Conservation (phyloP, 257 asterid genomes). For the Eucommia ulmoides region DNA sequence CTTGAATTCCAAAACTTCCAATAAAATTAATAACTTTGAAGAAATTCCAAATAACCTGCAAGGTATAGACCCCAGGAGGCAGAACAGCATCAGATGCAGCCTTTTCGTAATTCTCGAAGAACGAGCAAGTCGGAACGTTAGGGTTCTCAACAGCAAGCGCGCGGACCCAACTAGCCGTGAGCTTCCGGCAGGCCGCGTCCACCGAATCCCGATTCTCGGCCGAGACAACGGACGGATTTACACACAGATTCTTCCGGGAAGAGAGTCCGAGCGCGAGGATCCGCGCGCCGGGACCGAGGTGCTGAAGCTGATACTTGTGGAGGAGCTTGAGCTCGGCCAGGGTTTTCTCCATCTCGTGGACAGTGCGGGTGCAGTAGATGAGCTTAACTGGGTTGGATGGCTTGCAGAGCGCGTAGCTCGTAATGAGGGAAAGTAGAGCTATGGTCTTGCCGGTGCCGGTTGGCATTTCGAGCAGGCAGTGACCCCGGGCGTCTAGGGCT, state of each 20-base stretch:
- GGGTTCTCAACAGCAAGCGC: constrained; percentile 63
- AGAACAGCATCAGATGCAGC: constrained; percentile 67
- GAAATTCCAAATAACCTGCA: constrained; percentile 45
- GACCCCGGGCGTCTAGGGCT: constrained; percentile 88
- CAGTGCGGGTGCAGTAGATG: constrained; percentile 89
- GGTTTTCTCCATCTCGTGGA: constrained; percentile 99
- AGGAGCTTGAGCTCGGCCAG: constrained; percentile 69
- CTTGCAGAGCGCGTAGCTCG: constrained; percentile 70
- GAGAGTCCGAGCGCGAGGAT: constrained; percentile 81
- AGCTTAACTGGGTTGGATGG: constrained; percentile 66
- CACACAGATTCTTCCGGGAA: constrained; percentile 88
- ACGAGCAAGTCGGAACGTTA: constrained; percentile 55
- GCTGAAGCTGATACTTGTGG: constrained; percentile 62
- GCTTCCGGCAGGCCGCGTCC: constrained; percentile 90
- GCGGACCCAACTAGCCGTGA: constrained; percentile 93
- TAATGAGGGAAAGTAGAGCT: constrained; percentile 76
- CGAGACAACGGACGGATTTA: constrained; percentile 70
- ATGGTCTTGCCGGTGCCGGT: constrained; percentile 97
- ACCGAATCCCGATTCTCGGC: constrained; percentile 95
- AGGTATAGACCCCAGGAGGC: constrained; percentile 92
- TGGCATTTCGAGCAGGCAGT: constrained; percentile 92
- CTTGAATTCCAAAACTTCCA: not conserved
- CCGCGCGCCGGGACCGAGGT: constrained; percentile 53
- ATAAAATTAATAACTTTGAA: not conserved
- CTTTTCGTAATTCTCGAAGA: constrained; percentile 69